Conservation (phyloP, 495 filamentous ascomycete species). For the Lasiosphaeria hispida region DNA sequence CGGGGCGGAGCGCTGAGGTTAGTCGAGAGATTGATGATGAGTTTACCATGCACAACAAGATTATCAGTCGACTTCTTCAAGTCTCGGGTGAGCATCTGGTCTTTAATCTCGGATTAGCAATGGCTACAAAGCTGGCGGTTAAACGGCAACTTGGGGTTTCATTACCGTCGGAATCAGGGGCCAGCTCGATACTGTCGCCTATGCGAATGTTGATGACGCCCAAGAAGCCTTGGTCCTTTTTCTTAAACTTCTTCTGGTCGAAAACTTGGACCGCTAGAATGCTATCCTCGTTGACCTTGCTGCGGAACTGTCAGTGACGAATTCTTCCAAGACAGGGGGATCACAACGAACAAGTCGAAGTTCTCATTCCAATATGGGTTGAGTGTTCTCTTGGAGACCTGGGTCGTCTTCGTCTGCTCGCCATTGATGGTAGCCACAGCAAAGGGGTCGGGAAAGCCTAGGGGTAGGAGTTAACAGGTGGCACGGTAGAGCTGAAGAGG, state of each 20-base stretch:
- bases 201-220: conserved; percentile 96
- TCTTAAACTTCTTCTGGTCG: conserved; percentile 99
- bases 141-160: conserved; percentile 13
- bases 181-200: conserved; percentile 87
- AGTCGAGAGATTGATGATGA: conserved; percentile 93
- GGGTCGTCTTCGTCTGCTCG: conserved; percentile 93
- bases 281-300: conserved; percentile 85
- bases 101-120: conserved; percentile 27
- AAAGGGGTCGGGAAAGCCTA: conserved; percentile 98
- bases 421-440: conserved; percentile 94
- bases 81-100: conserved; percentile 97
- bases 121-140: conserved; percentile 2
- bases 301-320: conserved; percentile 41
- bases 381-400: conserved; percentile 92
- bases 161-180: conserved; percentile 87
- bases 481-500: conserved; percentile 3
- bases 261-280: conserved; percentile 98
- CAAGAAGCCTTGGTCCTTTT: conserved; percentile 98
- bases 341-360: conserved; percentile 79
- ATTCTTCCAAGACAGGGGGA: conserved; percentile 5
- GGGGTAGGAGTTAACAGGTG: conserved; percentile 17
- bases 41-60: conserved; percentile 93
- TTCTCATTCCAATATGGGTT: conserved; percentile 99
- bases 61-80: conserved; percentile 98
- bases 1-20: conserved; percentile 60